A percentile compares a stretch with the other conserved stretches of the same genome.
These are phyloP conservation scores for Torulaspora globosa DNA, from an alignment of 1,139 yeast species.

Conservation along the genomic window DNA sequence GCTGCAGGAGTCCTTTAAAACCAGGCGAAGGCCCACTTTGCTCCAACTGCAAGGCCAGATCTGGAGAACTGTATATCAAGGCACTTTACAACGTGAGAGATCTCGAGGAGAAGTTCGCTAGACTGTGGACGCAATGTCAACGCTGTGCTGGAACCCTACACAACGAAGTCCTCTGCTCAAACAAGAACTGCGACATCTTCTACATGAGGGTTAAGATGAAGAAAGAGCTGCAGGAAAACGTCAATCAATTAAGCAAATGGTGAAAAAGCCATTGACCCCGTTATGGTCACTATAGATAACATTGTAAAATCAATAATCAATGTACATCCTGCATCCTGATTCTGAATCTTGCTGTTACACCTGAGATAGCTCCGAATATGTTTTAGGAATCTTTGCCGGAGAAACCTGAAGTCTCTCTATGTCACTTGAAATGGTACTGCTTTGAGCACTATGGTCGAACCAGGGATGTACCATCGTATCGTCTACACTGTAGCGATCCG, in stretches of 20 bases:
- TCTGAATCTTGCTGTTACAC: not conserved
- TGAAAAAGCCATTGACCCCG: conserved; percentile 12
- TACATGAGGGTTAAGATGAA: conserved; percentile 96
- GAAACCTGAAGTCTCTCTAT: conserved; percentile 27
- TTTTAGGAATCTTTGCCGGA: conserved; percentile 30
- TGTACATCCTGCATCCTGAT: not conserved
- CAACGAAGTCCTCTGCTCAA: conserved; percentile 92
- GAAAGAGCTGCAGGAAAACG: conserved; percentile 71
- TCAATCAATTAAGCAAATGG: conserved; percentile 66
- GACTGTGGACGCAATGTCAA: conserved; percentile 98
- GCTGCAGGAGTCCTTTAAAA: conserved; percentile 77
- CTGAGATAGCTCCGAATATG: conserved; percentile 33
- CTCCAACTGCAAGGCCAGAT: conserved; percentile 66
- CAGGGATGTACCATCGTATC: conserved; percentile 56
- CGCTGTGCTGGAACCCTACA: conserved; percentile 94
- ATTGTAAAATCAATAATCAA: not conserved
- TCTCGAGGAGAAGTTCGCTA: conserved; percentile 75
- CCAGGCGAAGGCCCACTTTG: conserved; percentile 78
- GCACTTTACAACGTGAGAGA: conserved; percentile 77
- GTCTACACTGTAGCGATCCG: conserved; percentile 48
- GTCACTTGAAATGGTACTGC: conserved; percentile 16
- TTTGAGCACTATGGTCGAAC: conserved; percentile 39
- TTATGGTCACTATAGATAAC: not conserved
- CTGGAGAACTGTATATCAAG: conserved; percentile 73
- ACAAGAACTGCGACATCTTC: conserved; percentile 95